Evolutionary conservation across 1,139 yeast species (phyloP), one percentile per base, ranked within the genome.

Genomic region (Arxiozyma telluris): DNA sequence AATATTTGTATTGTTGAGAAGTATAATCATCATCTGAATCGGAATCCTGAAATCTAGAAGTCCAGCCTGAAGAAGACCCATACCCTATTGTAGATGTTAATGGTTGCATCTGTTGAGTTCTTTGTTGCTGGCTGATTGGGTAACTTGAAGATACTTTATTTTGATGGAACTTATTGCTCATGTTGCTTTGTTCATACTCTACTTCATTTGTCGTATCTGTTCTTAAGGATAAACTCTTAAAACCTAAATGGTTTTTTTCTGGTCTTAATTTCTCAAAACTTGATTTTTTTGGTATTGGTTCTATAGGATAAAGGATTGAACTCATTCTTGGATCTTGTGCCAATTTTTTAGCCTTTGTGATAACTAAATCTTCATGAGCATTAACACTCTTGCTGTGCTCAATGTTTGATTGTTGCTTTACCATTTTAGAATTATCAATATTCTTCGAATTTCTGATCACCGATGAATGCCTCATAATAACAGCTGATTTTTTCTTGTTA

Each of bases 31-130:
- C 69, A 49, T 81, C 84, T 8, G 85, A 80, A 64, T 81, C 84
- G 9, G 86, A 81, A 64, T 82, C 86, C 7, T 71, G 73, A 56
- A 81, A 76, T 59, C 87, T 73, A 0, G 87, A 81, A 30, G 56
- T 62, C 61, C 61, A 64, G 1, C 63, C 65, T n/a, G 50, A 39
- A 21, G 21, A 20, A 27, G 21, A 7, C 8, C 47, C 23, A 4
- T 41, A 27, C 4, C 30, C 49, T 25, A 42, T 42, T 8, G 51
- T 23, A 7, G 49, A 25, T 17, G 49, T 46, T 25, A 46, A 46
- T 21, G 49, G 49, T 34, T 46, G 49, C 11, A 38, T 21, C n/a
- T 46, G 49, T 38, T 46, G 49, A 7, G 5, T 30, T 23, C 47
- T 41, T 44, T 52, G 49, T 30, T 44, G 51, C 23, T 44, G 43